Base-by-base conservation (phyloP, 2,329 filamentous ascomycete species). In the Xylariaceae sp. region DNA sequence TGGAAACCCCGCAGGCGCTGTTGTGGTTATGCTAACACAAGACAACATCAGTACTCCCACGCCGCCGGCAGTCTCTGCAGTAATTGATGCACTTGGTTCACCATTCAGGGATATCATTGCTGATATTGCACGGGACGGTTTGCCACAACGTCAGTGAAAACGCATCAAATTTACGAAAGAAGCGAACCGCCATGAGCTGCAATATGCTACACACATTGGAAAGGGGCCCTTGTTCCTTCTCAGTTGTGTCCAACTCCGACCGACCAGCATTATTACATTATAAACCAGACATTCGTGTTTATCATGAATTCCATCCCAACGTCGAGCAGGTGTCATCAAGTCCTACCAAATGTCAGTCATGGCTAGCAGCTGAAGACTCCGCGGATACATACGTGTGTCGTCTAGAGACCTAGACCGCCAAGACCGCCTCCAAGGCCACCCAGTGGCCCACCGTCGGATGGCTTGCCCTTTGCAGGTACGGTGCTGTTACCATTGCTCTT, bases 21-120 rank as follows among this genome's bases (percentile, higher is more conserved):
- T 70, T n/a, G 61, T 64, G 4, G 65, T 61, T 42, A 42, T 10
- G 37, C 37, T 6, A 10, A 10, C 17, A 65, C 68, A 23, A 51
- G 72, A 73, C 48, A 73, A 74, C 48, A 68, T 67, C 10, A 59
- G 65, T 0, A 59, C 57, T 0, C 74, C 72, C 1, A 62, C 72
- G 35, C 70, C 74, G 15, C 79, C 78, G 0, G 73, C 79, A 60
- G 77, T 82, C 5, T 63, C 64, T 0, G 34, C 59, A 11, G 67
- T 71, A 9, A 34, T 69, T 2, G 63, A 66, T 34, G 50, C 63
- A 13, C 60, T 71, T 18, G 64, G 62, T 1, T 34, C 58, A 2
- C 57, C 62, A 37, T 71, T 71, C 50, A 67, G 57, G 49, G 51
- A 3, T 1, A 55, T 68, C n/a, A 62, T 70, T 13, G 66, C 66